These are phyloP conservation scores for Citrus sp. DNA, from an alignment of 345 rosid genomes.

Conservation along the genomic window DNA sequence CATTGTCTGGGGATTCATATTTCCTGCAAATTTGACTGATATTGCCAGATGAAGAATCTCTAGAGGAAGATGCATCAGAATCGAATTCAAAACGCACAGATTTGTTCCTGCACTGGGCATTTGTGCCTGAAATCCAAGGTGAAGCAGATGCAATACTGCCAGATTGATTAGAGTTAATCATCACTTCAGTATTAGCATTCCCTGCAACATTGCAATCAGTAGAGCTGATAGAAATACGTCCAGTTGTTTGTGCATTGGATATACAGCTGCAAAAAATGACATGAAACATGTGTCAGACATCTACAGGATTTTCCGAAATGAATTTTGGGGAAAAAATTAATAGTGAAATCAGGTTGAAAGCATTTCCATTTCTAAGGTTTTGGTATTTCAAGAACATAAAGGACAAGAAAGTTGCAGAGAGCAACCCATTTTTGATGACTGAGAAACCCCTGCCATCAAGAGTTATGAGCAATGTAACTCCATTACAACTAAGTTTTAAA, in stretches of 20 bases:
- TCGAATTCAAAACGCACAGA: conserved; percentile 57
- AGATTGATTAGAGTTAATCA: conserved; percentile 16
- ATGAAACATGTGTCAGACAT: not conserved
- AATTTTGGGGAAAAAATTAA: not conserved
- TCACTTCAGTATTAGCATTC: conserved; percentile 22
- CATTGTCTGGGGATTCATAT: conserved; percentile 24
- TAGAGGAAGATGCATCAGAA: conserved; percentile 37
- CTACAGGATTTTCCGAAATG: not conserved
- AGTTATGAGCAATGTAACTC: not conserved
- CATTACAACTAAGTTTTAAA: not conserved
- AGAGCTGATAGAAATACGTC: conserved; percentile 31
- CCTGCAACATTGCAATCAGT: conserved; percentile 37
- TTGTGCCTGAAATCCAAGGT: conserved; percentile 28
- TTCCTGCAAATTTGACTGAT: conserved; percentile 31
- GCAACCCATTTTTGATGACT: not conserved
- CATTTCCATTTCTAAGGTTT: not conserved
- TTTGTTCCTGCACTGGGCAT: conserved; percentile 39
- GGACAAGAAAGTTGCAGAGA: not conserved
- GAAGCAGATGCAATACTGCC: conserved; percentile 17
- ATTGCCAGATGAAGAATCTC: conserved; percentile 36
- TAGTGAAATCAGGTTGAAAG: not conserved
- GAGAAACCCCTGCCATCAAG: not conserved
- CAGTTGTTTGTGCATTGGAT: conserved; percentile 34
- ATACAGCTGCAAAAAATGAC: conserved; percentile 41
- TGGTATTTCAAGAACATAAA: not conserved